Evolutionary conservation across 2,329 filamentous ascomycete species (phyloP).

Genomic region (Didymella pinodella): DNA sequence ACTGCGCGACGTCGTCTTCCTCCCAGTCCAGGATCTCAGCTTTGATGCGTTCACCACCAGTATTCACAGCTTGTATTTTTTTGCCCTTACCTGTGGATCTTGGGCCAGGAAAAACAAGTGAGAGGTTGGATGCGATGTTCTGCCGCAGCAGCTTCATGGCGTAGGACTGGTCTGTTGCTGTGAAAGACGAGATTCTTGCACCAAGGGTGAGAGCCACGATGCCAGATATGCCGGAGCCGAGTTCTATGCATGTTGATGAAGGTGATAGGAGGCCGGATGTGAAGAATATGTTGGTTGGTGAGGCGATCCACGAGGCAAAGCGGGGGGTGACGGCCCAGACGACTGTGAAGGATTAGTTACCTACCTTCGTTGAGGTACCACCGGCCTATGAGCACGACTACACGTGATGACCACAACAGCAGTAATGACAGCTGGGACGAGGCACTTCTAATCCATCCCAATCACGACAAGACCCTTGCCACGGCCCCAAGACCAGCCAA

Average conservation of each 20-base stretch:
- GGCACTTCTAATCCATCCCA: conserved; percentile 10
- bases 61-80: conserved; percentile 55
- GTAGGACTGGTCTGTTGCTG: conserved; percentile 89
- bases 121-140: conserved; percentile 73
- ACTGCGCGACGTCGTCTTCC: conserved; percentile 54
- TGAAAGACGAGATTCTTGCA: conserved; percentile 68
- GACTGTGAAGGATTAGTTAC: conserved; percentile 59
- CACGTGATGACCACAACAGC: not conserved
- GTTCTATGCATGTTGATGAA: conserved; percentile 73
- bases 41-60: conserved; percentile 17
- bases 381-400: not conserved
- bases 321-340: conserved; percentile 90
- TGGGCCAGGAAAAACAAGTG: conserved; percentile 19
- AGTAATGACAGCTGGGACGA: too few relatives aligned
- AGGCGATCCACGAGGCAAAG: conserved; percentile 81
- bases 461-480: conserved; percentile 8
- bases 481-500: conserved; percentile 35
- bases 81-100: conserved; percentile 26
- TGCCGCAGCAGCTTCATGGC: conserved; percentile 77
- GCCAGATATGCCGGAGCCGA: conserved; percentile 88
- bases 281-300: conserved; percentile 70
- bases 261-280: conserved; percentile 60
- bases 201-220: conserved; percentile 76
- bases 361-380: conserved; percentile 2
- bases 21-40: conserved; percentile 82